Conservation (phyloP, 345 rosid genomes). For the Arabidopsis arenosa region DNA sequence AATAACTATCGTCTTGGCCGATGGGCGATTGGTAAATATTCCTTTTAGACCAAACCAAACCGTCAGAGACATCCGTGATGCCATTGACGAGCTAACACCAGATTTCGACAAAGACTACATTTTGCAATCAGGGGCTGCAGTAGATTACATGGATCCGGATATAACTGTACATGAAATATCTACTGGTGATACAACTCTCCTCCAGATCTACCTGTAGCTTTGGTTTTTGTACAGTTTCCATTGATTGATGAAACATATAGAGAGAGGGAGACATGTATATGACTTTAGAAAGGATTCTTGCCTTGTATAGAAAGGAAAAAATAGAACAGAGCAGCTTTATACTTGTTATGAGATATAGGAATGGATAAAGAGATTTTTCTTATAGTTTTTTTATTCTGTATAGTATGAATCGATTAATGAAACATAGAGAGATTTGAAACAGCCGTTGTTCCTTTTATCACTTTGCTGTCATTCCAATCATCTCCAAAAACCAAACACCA, state of each 20-base stretch:
- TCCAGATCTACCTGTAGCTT: slow-evolving; percentile 18
- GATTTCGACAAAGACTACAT: not conserved
- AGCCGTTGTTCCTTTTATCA: slow-evolving; percentile 26
- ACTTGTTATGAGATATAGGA: slow-evolving; percentile 4
- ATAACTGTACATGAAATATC: not conserved
- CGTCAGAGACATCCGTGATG: slow-evolving; percentile 22
- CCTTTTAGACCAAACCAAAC: slow-evolving; percentile 20
- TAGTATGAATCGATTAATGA: slow-evolving; percentile 11
- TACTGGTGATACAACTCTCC: not conserved
- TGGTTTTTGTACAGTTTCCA: not conserved
- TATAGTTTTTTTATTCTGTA: slow-evolving; percentile 15
- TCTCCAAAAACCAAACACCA: slow-evolving; percentile 32
- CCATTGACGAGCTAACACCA: not conserved
- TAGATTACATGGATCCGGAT: not conserved
- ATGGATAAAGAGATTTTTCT: not conserved
- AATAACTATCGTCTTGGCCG: not conserved
- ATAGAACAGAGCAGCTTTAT: slow-evolving; percentile 5
- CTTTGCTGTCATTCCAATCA: too few relatives aligned
- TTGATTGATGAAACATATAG: slow-evolving; percentile 5
- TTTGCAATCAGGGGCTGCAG: slow-evolving; percentile 1
- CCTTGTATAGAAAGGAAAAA: slow-evolving; percentile 20
- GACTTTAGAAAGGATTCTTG: slow-evolving; percentile 14
- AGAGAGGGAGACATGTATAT: not conserved
- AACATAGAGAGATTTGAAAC: slow-evolving; percentile 17
- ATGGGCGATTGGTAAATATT: not conserved